phyloP scores from a whole-genome alignment of 1,284 basidiomycete genomes.

The Tremellales sp. region DNA sequence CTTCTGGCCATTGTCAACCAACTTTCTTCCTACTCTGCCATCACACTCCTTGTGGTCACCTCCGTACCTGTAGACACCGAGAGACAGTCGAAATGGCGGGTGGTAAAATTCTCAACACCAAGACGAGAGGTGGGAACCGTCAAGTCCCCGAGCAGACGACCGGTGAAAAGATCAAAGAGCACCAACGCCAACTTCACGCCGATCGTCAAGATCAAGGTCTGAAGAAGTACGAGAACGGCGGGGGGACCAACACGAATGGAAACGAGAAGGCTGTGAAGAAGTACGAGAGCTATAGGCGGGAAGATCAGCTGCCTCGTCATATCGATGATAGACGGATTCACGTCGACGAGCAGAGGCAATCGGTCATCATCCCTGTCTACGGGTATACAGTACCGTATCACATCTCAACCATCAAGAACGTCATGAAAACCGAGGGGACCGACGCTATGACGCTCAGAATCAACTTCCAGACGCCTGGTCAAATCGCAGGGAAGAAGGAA shows the following conservation, averaged over 20 bases:
- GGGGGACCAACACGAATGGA: constrained; percentile 59
- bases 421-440: constrained; percentile 94
- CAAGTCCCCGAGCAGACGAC: constrained; percentile 71
- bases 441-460: constrained; percentile 92
- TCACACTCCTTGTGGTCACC: too few relatives aligned
- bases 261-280: constrained; percentile 83
- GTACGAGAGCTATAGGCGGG: constrained; percentile 96
- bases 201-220: constrained; percentile 77
- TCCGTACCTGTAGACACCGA: too few relatives aligned
- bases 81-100: constrained; percentile 41
- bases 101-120: constrained; percentile 78
- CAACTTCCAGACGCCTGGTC: constrained; percentile 98
- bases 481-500: constrained; percentile 97
- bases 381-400: constrained; percentile 97
- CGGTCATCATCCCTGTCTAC: constrained; percentile 87
- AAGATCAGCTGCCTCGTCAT: constrained; percentile 77
- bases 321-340: constrained; percentile 73
- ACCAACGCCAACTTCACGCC: constrained; percentile 80
- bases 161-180: constrained; percentile 69
- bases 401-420: constrained; percentile 97
- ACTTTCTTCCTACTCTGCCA: neutral
- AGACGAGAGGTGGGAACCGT: constrained; percentile 68
- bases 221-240: constrained; percentile 66
- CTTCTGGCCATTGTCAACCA: neutral
- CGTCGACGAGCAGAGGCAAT: constrained; percentile 85